Conservation (phyloP, 345 rosid species). For the Populus simonii region DNA sequence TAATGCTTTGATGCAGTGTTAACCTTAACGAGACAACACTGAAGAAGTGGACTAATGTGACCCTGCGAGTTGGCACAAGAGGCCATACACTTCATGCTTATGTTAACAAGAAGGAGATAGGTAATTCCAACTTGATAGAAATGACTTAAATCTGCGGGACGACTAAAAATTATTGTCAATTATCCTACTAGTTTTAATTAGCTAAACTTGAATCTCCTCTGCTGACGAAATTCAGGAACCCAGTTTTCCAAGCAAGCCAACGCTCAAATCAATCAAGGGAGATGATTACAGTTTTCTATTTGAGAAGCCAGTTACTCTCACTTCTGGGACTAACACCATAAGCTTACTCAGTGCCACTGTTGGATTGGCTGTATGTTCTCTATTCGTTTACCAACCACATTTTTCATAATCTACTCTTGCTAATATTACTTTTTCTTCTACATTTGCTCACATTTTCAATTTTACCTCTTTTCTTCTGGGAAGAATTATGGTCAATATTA, state of each 20-base stretch:
- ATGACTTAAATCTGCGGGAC: neutral
- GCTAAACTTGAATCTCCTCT: neutral
- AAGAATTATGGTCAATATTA: conserved; percentile 8
- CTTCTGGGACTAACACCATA: neutral
- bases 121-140: neutral
- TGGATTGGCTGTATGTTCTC: conserved; percentile 8
- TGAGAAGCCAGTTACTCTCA: conserved; percentile 3
- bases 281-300: conserved; percentile 5
- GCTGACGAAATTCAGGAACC: neutral
- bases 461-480: no score
- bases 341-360: conserved; percentile 13
- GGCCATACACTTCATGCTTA: neutral
- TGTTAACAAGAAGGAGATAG: neutral
- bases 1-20: neutral
- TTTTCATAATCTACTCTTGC: neutral
- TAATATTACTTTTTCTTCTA: neutral
- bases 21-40: neutral
- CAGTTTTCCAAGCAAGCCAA: conserved; percentile 3
- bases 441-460: no score
- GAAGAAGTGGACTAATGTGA: neutral
- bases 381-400: neutral
- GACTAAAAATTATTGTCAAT: no score
- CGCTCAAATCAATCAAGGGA: neutral
- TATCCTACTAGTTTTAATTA: no score
- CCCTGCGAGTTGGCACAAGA: neutral